Percentiles rank a stretch among this genome's conserved stretches.
phyloP scores from a whole-genome alignment of 495 filamentous ascomycete genomes.

The Penicillium diatomitis region DNA sequence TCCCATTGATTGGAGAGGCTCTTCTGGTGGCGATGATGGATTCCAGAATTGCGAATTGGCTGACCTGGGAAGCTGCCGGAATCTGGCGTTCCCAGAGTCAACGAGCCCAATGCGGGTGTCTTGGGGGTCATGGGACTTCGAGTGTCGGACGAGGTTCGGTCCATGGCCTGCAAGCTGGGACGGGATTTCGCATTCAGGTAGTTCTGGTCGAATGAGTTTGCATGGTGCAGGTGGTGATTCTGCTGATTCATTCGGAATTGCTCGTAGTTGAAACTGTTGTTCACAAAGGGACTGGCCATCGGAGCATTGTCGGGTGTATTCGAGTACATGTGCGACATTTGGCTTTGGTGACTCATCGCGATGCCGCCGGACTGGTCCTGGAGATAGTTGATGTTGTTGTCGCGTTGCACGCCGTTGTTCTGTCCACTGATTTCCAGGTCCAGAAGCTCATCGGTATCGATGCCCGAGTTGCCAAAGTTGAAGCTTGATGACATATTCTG shows the following conservation, averaged over 20 bases:
- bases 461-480: constrained; percentile 46
- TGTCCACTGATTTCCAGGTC: constrained; percentile 43
- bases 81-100: constrained; percentile 54
- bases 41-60: constrained; percentile 54
- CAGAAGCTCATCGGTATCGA: constrained; percentile 45
- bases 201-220: constrained; percentile 45
- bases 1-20: constrained; percentile 76
- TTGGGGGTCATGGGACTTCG: constrained; percentile 77
- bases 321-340: constrained; percentile 67
- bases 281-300: constrained; percentile 77
- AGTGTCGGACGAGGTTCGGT: constrained; percentile 58
- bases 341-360: constrained; percentile 40
- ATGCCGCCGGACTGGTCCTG: constrained; percentile 40
- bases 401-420: constrained; percentile 28
- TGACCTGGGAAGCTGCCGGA: constrained; percentile 64
- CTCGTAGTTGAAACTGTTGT: constrained; percentile 59
- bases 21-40: constrained; percentile 66
- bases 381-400: constrained; percentile 34
- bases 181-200: constrained; percentile 43
- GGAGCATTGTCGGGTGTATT: constrained; percentile 81
- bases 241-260: constrained; percentile 59
- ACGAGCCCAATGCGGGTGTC: constrained; percentile 49
- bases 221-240: constrained; percentile 39
- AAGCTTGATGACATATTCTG: constrained; percentile 44
- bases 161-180: constrained; percentile 53